Evolutionary conservation across 2,329 filamentous ascomycete genomes (phyloP), one percentile per base, ranked within the genome.

Genomic region (Aspergillus hortae): DNA sequence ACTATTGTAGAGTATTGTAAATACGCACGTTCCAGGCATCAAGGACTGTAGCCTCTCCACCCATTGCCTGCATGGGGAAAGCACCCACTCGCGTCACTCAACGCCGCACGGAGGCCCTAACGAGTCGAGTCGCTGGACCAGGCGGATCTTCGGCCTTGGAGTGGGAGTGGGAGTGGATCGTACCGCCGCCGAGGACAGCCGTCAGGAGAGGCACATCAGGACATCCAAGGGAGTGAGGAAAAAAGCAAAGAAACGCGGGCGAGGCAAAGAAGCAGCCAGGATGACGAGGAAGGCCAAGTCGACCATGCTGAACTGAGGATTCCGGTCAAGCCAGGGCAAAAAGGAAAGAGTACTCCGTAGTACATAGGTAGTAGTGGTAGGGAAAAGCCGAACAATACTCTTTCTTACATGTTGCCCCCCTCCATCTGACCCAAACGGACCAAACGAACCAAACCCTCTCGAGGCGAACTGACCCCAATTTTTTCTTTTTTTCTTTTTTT

Each of bases 111-210:
- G 44, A 51, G 49, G 52, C 46, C 49, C 45, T 52, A 47, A 58
- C 45, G 49, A 57, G 51, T 46, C 42, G 30, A n/a, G 42, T 53
- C 44, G 41, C 43, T 41, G 19, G 36, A 49, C 52, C 17, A 27
- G 49, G 51, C 55, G 58, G 53, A 55, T 54, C 57, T 54, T 58
- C 55, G 58, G 55, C 50, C 51, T 56, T 40, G 10, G 35, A 38
- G 44, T 44, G 46, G 44, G 44, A 51, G 58, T 59, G 57, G 57
- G 44, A 51, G 58, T 59, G 57, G 57, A 58, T 59, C 56, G 25
- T 25, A 15, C 55, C 25, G 51, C 55, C 35, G 40, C 17, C 14
- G 15, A 19, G 15, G 40, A 10, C 15, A 42, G 40, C n/a, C 15
- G 55, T 52, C 55, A 38, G 45, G 32, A 46, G 36, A 52, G 40